phyloP scores from a whole-genome alignment of 2,329 filamentous ascomycete genomes.

The Fusarium piperis region DNA sequence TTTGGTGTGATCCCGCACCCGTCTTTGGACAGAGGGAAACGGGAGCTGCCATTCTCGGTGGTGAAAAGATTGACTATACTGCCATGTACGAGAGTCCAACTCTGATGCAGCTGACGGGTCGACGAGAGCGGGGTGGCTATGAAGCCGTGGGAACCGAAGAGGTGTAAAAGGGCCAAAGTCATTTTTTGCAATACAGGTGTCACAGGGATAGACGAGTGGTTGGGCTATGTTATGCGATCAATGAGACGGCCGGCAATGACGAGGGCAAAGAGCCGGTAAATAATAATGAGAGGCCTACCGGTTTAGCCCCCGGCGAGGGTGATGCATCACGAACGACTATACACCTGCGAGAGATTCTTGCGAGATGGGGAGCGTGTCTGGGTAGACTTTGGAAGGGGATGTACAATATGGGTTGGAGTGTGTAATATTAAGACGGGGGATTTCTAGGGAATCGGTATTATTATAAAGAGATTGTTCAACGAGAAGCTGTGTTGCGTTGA shows the following conservation, averaged over 20 bases:
- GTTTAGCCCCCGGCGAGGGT: constrained; percentile 7
- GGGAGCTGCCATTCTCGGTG: constrained; percentile 80
- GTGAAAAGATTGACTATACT: constrained; percentile 85
- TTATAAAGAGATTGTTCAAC: constrained; percentile 12
- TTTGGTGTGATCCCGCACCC: constrained; percentile 91
- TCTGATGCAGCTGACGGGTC: constrained; percentile 67
- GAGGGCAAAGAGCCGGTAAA: constrained; percentile 27
- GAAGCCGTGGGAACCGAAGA: constrained; percentile 70
- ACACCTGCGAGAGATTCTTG: constrained; percentile 23
- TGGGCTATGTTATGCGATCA: constrained; percentile 24
- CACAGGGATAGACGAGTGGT: constrained; percentile 14
- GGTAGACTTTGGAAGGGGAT: constrained; percentile 25
- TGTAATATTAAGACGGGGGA: constrained; percentile 37
- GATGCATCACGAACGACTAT: constrained; percentile 32
- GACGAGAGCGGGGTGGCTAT: constrained; percentile 66
- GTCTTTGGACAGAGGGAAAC: constrained; percentile 79
- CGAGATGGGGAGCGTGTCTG: constrained; percentile 17
- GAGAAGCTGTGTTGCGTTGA: neutral
- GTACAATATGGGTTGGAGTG: constrained; percentile 28
- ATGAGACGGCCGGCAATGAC: constrained; percentile 29
- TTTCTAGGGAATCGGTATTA: neutral
- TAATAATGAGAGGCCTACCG: constrained; percentile 20
- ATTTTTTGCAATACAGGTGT: neutral
- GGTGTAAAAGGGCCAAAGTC: constrained; percentile 38
- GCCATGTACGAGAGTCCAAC: constrained; percentile 87